Evolutionary conservation across 2,329 filamentous ascomycete genomes (phyloP).

Genomic region (Colletotrichum sp.): DNA sequence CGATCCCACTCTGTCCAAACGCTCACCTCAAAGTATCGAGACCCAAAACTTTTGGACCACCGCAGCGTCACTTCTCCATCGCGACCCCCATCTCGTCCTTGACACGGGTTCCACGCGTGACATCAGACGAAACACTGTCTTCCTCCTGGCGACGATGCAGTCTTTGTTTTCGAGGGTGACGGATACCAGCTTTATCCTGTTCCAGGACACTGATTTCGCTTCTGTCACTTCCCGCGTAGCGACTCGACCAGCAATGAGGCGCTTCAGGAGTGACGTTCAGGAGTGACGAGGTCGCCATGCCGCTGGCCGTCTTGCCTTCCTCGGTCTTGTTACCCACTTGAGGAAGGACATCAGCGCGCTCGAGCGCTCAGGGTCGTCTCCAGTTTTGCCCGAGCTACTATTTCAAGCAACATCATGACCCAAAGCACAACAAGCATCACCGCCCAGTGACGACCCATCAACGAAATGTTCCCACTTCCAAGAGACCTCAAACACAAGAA

Average conservation of each 20-base stretch:
- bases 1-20: neutral
- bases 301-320: neutral
- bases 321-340: neutral
- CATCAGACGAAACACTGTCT: constrained; percentile 16
- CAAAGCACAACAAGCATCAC: neutral
- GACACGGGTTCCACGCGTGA: neutral
- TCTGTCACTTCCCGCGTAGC: neutral
- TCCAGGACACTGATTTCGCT: neutral
- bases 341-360: neutral
- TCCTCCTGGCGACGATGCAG: neutral
- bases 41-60: neutral
- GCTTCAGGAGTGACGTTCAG: neutral
- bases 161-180: neutral
- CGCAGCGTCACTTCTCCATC: neutral
- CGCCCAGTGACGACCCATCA: neutral
- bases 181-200: neutral
- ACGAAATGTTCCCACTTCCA: neutral
- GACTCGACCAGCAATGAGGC: neutral
- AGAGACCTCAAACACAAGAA: neutral
- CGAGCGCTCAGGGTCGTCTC: neutral
- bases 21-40: neutral
- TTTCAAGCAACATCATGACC: neutral
- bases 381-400: neutral
- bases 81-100: neutral
- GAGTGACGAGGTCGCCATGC: neutral